Evolutionary conservation across 176 grass and related monocot genomes (phyloP).

Genomic region (Elaeis guineensis): DNA sequence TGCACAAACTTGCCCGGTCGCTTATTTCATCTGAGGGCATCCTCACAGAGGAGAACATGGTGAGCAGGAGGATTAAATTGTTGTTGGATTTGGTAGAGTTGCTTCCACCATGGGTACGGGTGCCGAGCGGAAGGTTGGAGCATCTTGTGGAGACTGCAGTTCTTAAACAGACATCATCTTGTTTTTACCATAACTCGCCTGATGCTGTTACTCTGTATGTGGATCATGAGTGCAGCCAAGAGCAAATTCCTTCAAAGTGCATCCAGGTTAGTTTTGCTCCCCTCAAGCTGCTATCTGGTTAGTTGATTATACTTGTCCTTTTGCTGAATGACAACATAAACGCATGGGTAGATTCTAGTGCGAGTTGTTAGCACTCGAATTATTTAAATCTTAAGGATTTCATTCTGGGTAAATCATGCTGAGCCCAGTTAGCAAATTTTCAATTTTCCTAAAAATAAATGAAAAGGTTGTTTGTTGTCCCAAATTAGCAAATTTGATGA

Average conservation of each 20-base stretch:
- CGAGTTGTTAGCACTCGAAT: too few relatives aligned
- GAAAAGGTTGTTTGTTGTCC: too few relatives aligned
- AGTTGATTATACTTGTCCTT: conserved; percentile 1
- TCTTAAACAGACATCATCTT: conserved; percentile 57
- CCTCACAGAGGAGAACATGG: conserved; percentile 29
- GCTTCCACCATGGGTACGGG: conserved; percentile 54
- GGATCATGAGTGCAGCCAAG: conserved; percentile 73
- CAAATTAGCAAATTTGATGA: too few relatives aligned
- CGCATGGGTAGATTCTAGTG: too few relatives aligned
- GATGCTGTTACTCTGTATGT: conserved; percentile 58
- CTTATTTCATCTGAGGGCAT: conserved; percentile 56
- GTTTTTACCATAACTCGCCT: conserved; percentile 71
- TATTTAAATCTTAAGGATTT: too few relatives aligned
- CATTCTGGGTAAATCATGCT: too few relatives aligned
- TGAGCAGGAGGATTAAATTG: conserved; percentile 51
- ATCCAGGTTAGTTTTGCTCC: conserved; percentile 47
- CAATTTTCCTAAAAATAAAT: too few relatives aligned
- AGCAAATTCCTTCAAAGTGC: conserved; percentile 75
- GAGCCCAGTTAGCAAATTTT: too few relatives aligned
- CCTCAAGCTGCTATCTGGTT: neutral
- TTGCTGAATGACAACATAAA: too few relatives aligned
- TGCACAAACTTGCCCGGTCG: conserved; percentile 48
- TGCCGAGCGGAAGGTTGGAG: conserved; percentile 54
- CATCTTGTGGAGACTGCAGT: conserved; percentile 63
- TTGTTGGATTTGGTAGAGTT: conserved; percentile 81